Evolutionary conservation across 768 basidiomycete genomes (phyloP).

Genomic region (Mycena galericulata): DNA sequence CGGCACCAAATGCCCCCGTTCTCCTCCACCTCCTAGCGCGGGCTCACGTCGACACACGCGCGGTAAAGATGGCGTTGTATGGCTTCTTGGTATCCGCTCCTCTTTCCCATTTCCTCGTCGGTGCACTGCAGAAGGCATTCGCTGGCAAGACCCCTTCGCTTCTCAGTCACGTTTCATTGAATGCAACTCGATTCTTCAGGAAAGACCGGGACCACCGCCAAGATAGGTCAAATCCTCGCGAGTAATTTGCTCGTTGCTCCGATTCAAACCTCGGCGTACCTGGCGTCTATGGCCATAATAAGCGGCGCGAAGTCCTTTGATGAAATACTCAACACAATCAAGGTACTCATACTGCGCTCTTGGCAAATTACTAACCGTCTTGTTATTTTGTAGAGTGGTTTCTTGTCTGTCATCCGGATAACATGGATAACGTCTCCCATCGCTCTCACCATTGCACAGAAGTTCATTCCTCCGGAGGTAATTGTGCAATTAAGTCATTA

Average conservation of each 20-base stretch:
- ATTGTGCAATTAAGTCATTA: background rate
- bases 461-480: slow-evolving; percentile 82
- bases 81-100: slow-evolving; percentile 90
- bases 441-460: slow-evolving; percentile 81
- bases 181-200: background rate
- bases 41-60: slow-evolving; percentile 73
- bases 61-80: slow-evolving; percentile 87
- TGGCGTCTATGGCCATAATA: slow-evolving; percentile 87
- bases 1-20: slow-evolving; percentile 66
- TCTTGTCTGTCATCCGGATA: slow-evolving; percentile 80
- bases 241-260: slow-evolving; percentile 84
- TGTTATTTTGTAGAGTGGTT: slow-evolving; percentile 56
- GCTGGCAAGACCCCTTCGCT: slow-evolving; percentile 66
- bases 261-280: slow-evolving; percentile 77
- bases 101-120: slow-evolving; percentile 79
- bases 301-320: slow-evolving; percentile 78
- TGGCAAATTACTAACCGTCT: slow-evolving; percentile 66
- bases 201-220: slow-evolving; percentile 54
- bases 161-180: background rate
- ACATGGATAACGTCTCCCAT: slow-evolving; percentile 57
- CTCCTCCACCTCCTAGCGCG: slow-evolving; percentile 64
- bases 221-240: slow-evolving; percentile 78
- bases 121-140: slow-evolving; percentile 79
- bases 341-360: slow-evolving; percentile 71
- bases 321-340: slow-evolving; percentile 75